Base-by-base conservation (phyloP, 495 filamentous ascomycete species). In the Penicillium soppii region DNA sequence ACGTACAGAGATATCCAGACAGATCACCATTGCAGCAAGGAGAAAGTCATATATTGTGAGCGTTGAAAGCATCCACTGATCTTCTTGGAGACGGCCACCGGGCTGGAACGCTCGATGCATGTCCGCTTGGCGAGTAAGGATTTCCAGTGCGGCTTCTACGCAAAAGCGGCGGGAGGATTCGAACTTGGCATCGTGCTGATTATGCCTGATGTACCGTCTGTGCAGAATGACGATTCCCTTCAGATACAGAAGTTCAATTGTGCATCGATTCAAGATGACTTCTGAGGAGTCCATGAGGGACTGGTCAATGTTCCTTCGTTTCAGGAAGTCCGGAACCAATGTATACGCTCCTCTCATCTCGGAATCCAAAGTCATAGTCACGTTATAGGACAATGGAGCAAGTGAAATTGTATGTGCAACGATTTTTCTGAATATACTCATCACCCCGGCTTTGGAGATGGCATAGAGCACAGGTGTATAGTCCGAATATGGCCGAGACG, bases 21-120 rank as follows among this genome's bases (percentile, higher is more conserved):
- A 78, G 15, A 79, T 50, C 7, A 81, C 58, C 75, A 79, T 79
- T 17, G 75, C 66, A 4, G 77, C 78, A 2, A 81, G 54, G 7
- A 81, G 65, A 49, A 79, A 79, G 44, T 79, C 77, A 52, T 77
- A 68, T 4, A 65, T 59, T 3, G 59, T 67, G 9, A 79, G 59
- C 1, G 68, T 69, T 7, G 73, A 69, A 42, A 79, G 63, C 59
- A 77, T 72, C 75, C 76, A 80, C 37, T 65, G 61, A 16, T 77
- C 70, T 15, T 68, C 67, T 26, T 73, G 53, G 7, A 80, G 58
- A 33, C 67, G 71, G 0, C 74, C 75, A 6, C 71, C 74, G 3
- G 65, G 61, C 25, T 66, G 52, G 2, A 62, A 61, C 15, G 63
- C 68, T 19, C 66, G 60, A 29, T 78, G 63, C 4, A 71, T 19